These are phyloP conservation scores for Candida berthetii DNA, from an alignment of 805 yeast genomes.

Conservation along the genomic window DNA sequence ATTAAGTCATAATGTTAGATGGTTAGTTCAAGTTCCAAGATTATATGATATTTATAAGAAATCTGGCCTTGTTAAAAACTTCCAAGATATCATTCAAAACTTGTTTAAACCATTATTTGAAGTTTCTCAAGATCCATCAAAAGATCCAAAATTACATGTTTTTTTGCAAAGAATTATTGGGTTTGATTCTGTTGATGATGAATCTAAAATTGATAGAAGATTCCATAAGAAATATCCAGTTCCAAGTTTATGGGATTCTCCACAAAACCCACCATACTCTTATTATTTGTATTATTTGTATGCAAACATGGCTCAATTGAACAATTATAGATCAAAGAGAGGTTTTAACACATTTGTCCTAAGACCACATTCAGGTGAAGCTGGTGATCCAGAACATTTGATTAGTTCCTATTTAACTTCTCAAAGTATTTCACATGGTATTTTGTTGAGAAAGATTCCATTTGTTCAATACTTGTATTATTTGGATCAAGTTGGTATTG, in stretches of 20 bases:
- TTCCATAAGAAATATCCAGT: constrained; percentile 77
- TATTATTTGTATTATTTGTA: constrained; percentile 87
- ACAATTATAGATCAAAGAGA: constrained; percentile 71
- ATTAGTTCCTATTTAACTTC: constrained; percentile 84
- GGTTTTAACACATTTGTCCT: constrained; percentile 87
- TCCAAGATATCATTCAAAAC: constrained; percentile 73
- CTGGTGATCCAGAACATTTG: constrained; percentile 99
- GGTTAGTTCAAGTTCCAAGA: constrained; percentile 95
- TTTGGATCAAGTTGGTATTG: constrained; percentile 92
- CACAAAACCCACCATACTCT: constrained; percentile 93
- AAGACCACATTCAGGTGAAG: constrained; percentile 98
- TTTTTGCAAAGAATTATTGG: constrained; percentile 94
- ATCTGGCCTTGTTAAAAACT: constrained; percentile 60
- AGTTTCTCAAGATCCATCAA: constrained; percentile 76
- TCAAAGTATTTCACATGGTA: constrained; percentile 94
- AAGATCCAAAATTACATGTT: constrained; percentile 86
- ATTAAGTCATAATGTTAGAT: constrained; percentile 89
- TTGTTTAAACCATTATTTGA: constrained; percentile 86
- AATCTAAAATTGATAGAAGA: constrained; percentile 83
- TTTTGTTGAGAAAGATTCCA: constrained; percentile 86
- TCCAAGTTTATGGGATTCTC: constrained; percentile 76
- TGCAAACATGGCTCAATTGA: constrained; percentile 81
- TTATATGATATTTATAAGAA: constrained; percentile 84
- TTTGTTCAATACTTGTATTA: constrained; percentile 91
- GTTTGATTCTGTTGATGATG: constrained; percentile 98